phyloP scores from a whole-genome alignment of 2,329 filamentous ascomycete genomes.

The Aureobasidium sp. region DNA sequence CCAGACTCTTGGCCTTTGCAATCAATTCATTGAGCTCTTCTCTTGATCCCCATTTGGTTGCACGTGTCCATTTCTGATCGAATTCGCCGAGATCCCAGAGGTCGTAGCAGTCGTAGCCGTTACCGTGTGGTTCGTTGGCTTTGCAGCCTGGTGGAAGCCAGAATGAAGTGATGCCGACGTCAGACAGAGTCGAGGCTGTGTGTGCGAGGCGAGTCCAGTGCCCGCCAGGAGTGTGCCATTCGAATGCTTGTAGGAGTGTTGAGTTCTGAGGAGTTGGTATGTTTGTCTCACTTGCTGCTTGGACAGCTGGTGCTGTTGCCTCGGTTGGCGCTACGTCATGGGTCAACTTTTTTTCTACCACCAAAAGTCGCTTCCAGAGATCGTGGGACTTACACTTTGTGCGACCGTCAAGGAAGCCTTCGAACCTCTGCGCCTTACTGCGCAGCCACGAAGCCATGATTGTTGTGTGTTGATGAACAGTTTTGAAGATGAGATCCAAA shows the following conservation, averaged over 20 bases:
- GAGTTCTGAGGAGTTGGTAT: constrained; percentile 28
- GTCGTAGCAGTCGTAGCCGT: constrained; percentile 56
- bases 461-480: background rate
- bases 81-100: constrained; percentile 65
- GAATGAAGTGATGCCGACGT: constrained; percentile 51
- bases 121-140: constrained; percentile 50
- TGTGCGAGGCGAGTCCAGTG: constrained; percentile 23
- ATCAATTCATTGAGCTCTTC: constrained; percentile 50
- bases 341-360: background rate
- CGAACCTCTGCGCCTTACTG: background rate
- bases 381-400: background rate
- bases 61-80: constrained; percentile 54
- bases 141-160: constrained; percentile 69
- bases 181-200: constrained; percentile 21
- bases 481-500: background rate
- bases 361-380: background rate
- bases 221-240: constrained; percentile 58
- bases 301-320: background rate
- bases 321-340: constrained; percentile 1
- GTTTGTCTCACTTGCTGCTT: background rate
- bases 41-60: constrained; percentile 62
- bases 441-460: constrained; percentile 10
- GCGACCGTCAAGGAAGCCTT: background rate
- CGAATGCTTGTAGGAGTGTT: constrained; percentile 61
- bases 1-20: constrained; percentile 41